Evolutionary conservation across 441 rosid species (phyloP), one percentile per base, ranked within the genome.

Genomic region (Adansonia madagascariensis): DNA sequence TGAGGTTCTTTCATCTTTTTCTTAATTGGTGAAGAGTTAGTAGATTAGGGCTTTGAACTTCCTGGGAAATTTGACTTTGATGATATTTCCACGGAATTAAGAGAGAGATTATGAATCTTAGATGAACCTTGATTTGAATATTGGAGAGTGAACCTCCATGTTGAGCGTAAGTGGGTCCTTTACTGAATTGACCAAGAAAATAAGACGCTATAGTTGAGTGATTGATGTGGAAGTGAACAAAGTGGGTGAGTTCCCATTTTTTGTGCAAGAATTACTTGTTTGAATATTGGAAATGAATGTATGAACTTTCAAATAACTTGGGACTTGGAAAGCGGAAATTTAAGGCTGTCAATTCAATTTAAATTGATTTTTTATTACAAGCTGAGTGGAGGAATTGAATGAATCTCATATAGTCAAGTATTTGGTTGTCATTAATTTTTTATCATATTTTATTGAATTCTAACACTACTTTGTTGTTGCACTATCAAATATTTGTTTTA

Each of bases 261-360:
- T 65, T 65, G 71, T 43, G 52, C 52, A 65, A 65, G 70, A 41
- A 65, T 41, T 65, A 15, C 50, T 41, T 41, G 24, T 43, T 43
- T 17, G 24, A 43, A 43, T 44, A 17, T 44, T 66, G 12, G 10
- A 18, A 17, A 43, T 43, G 44, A 41, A 8, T 65, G 1, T 66
- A 43, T 66, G 15, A 43, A 5, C n/a, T 18, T 18, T 17, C n/a
- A 17, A 18, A 43, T 66, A 44, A 66, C n/a, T 66, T 65, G 24
- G 53, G 71, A 9, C 27, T 66, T 66, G 31, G 7, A 43, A 41
- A 49, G 49, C 14, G 14, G 44, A 64, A 39, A 64, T 64, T 8
- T 14, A 11, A 35, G 4, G 52, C 8, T 8, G 15, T 66, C 31
- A 41, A 66, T 43, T 9, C 70, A 17, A 43, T 66, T 66, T 18